phyloP scores from a whole-genome alignment of 2,329 filamentous ascomycete genomes.

The Hypoxylon sp. region DNA sequence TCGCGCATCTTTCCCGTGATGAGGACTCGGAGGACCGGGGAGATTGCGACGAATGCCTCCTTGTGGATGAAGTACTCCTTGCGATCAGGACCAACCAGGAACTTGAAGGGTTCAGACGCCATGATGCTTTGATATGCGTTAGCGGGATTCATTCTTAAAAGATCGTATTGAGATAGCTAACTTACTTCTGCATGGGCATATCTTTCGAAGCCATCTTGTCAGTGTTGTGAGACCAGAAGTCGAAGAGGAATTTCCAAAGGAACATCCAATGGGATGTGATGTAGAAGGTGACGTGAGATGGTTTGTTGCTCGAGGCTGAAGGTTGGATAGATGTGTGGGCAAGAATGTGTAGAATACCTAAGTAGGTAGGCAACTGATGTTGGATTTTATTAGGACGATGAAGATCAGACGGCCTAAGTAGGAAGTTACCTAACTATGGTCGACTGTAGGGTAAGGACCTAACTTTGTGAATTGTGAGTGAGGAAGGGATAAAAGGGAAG shows the following conservation, averaged over 20 bases:
- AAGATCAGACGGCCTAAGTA: no score
- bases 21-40: not conserved
- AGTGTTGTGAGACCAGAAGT: not conserved
- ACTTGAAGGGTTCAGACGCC: conserved; percentile 8
- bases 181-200: not conserved
- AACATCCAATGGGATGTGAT: not conserved
- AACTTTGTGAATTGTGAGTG: no score
- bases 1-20: not conserved
- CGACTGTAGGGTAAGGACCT: no score
- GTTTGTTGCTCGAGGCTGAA: not conserved
- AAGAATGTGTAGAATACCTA: no score
- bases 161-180: not conserved
- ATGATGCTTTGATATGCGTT: not conserved
- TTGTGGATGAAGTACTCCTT: conserved; percentile 2
- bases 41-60: not conserved
- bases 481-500: no score
- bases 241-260: not conserved
- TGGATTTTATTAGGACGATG: no score
- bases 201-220: not conserved
- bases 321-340: no score
- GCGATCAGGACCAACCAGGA: conserved; percentile 3
- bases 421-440: no score
- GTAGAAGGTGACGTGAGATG: not conserved
- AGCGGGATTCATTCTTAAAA: not conserved
- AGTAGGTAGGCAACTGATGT: no score